Evolutionary conservation across 768 basidiomycete species (phyloP).

Genomic region (Serendipita sp.): DNA sequence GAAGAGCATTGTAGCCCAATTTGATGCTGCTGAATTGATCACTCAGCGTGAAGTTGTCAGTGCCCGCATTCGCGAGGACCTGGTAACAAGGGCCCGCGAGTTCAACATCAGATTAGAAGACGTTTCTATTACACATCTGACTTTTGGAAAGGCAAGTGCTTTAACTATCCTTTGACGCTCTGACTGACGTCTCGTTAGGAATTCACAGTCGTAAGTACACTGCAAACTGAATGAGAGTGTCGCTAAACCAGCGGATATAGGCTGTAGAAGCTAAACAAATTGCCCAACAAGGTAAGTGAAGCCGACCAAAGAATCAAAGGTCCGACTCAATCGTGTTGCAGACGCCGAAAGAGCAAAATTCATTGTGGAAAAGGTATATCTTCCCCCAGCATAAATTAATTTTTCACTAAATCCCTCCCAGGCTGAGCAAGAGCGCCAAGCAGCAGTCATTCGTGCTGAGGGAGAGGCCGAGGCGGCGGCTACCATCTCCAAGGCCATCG

Average conservation of each 20-base stretch:
- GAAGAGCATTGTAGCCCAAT: constrained; percentile 96
- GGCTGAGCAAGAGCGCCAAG: constrained; percentile 99
- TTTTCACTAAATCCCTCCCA: constrained; percentile 18
- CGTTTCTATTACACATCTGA: constrained; percentile 86
- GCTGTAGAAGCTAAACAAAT: constrained; percentile 99
- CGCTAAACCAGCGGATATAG: constrained; percentile 16
- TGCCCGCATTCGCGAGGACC: constrained; percentile 76
- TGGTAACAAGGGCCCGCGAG: constrained; percentile 84
- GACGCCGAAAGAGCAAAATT: constrained; percentile 99
- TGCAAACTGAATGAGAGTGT: not conserved
- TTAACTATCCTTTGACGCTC: constrained; percentile 31
- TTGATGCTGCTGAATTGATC: constrained; percentile 91
- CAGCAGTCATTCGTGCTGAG: constrained; percentile 92
- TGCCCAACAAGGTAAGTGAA: constrained; percentile 74
- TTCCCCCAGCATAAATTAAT: not conserved
- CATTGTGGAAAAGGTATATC: constrained; percentile 84
- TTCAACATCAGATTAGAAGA: constrained; percentile 94
- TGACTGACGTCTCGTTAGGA: constrained; percentile 31
- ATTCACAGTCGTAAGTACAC: constrained; percentile 48
- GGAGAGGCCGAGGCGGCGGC: constrained; percentile 95
- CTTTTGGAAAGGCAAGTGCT: not conserved
- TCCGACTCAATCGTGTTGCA: constrained; percentile 18
- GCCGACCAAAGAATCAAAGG: not conserved
- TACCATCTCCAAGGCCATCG: constrained; percentile 79
- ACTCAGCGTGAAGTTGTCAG: constrained; percentile 93